These are phyloP conservation scores for Laguncularia racemosa DNA, from an alignment of 345 rosid genomes.

Conservation along the genomic window DNA sequence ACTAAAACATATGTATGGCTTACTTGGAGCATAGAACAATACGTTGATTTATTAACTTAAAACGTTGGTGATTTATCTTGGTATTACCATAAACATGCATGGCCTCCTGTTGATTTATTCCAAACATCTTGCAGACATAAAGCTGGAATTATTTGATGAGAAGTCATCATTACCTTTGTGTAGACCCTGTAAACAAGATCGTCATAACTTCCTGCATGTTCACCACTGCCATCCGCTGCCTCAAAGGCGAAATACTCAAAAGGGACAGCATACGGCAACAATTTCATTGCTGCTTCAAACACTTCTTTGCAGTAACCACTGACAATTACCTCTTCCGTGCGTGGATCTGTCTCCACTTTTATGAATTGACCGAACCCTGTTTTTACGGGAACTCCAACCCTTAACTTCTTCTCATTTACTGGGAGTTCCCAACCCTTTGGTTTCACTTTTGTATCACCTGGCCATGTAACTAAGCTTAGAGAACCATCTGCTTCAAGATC, in stretches of 20 bases:
- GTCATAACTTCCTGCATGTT: constrained; percentile 12
- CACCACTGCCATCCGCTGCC: no score
- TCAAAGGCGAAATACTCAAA: constrained; percentile 5
- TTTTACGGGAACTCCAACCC: constrained; percentile 28
- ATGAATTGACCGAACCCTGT: constrained; percentile 26
- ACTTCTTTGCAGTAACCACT: constrained; percentile 7
- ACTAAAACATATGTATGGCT: no score
- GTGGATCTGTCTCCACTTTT: background rate
- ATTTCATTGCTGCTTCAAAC: constrained; percentile 21
- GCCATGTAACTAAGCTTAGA: constrained; percentile 15
- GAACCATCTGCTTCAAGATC: background rate
- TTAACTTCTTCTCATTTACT: constrained; percentile 16
- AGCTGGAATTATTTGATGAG: background rate
- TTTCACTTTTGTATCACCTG: constrained; percentile 7
- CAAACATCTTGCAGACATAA: no score
- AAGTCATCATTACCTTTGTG: constrained; percentile 8
- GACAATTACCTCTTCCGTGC: background rate
- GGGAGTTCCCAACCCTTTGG: constrained; percentile 21
- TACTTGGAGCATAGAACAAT: no score
- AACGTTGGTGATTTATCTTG: no score
- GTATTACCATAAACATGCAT: no score
- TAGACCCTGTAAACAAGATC: constrained; percentile 15
- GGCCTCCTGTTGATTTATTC: no score
- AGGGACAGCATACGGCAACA: constrained; percentile 9
- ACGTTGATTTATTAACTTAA: no score